Evolutionary conservation across 208 protist species (phyloP), one percentile per base, ranked within the genome.

Genomic region (Trypanosoma lewisi): DNA sequence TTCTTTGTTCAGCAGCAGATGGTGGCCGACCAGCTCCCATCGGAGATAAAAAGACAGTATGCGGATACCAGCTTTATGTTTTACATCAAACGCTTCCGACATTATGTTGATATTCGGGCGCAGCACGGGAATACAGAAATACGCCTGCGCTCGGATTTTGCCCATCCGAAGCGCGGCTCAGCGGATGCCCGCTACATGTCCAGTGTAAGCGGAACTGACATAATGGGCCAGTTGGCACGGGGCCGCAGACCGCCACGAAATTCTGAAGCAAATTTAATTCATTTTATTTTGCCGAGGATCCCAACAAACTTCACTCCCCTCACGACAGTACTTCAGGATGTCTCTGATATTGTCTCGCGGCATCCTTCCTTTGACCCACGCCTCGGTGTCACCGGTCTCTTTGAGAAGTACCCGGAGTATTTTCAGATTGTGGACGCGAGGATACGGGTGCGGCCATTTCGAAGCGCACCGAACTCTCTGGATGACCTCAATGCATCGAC

Each of bases 401-500:
- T 96, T 36, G 85, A 87, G 36, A 92, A 92, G 72, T 92, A 96
- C 63, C 83, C 83, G 2, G 83, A 93, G 58, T 96, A 96, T 63
- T 91, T 96, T 61, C 89, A 96, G 54, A 55, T 93, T 31, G 70
- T 76, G 11, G 78, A 89, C 33, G 77, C 80, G 3, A 78, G 77
- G 60, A 56, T 93, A 33, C 89, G 89, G 17, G 80, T 83, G 12
- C 85, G 89, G 39, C 89, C 89, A 4, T 90, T 89, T 56, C 63
- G 67, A 4, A 72, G 69, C 30, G 85, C 89, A 1, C 89, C 86
- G 1, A 85, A 90, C 70, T 85, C 89, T 39, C 53, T 93, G 34
- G 75, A 82, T 50, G 82, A 91, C 36, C 49, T 73, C 0, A 78
- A 85, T 63, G 47, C 17, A 1, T 39, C 42, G 0, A 81, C 82